Conservation (phyloP, 768 basidiomycete genomes). For the Boletus barrowsii region DNA sequence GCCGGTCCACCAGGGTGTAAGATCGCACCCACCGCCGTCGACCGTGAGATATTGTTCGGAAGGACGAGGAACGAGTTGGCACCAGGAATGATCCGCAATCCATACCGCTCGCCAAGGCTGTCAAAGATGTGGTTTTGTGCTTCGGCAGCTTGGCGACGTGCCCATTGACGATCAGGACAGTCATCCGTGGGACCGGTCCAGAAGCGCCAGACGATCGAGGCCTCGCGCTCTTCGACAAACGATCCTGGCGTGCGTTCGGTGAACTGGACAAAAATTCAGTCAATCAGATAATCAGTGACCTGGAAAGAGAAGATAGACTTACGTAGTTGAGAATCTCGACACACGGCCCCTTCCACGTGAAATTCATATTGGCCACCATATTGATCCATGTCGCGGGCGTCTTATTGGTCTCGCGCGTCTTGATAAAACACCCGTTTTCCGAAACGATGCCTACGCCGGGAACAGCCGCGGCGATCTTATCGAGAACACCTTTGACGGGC, state of each 20-base stretch:
- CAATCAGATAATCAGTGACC: background rate
- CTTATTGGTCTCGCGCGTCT: constrained; percentile 40
- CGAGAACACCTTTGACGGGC: constrained; percentile 58
- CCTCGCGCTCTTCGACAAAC: constrained; percentile 79
- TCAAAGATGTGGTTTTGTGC: constrained; percentile 93
- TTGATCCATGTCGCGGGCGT: constrained; percentile 59
- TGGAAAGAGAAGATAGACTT: constrained; percentile 28
- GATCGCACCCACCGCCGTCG: constrained; percentile 80
- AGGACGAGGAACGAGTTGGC: constrained; percentile 77
- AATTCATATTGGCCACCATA: constrained; percentile 74
- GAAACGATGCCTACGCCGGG: constrained; percentile 80
- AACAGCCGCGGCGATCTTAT: constrained; percentile 55
- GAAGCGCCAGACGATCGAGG: constrained; percentile 83
- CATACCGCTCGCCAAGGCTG: constrained; percentile 79
- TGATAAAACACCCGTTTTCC: constrained; percentile 87
- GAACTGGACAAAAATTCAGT: constrained; percentile 48
- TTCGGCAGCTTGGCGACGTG: constrained; percentile 81
- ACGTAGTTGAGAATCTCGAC: constrained; percentile 84
- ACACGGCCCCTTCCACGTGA: constrained; percentile 79
- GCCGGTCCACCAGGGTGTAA: constrained; percentile 59
- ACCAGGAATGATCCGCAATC: constrained; percentile 79
- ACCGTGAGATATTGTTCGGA: constrained; percentile 79
- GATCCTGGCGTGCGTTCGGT: constrained; percentile 85
- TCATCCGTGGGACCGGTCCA: constrained; percentile 57
- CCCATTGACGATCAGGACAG: constrained; percentile 70